Evolutionary conservation across 805 yeast species (phyloP), one percentile per base, ranked within the genome.

Genomic region (Ogataea minuta): DNA sequence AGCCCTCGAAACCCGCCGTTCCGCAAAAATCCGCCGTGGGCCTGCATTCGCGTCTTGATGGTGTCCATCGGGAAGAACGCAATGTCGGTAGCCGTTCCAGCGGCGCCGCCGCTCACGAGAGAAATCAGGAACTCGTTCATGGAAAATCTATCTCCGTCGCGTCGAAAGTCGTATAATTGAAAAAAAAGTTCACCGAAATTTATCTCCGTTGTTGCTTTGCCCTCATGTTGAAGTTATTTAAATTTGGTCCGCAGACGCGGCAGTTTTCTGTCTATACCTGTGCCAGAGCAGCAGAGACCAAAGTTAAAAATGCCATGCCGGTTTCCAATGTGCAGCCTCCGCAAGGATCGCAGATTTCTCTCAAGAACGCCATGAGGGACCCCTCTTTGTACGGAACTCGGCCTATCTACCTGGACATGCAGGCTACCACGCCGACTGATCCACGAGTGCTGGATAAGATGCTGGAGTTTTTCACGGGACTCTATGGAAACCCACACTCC

Each of bases 341-440:
- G 1, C 57, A 56, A 16, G 79, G 80, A 4, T 69, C 76, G 9
- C n/a, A 64, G 19, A 52, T 76, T 28, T 54, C 71, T 3, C 57
- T 77, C 43, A 66, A 66, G 46, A 67, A 58, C 34, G 72, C 76
- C 27, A 46, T 39, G 17, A 62, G 79, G 44, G 77, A 72, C 52
- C 68, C 64, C 31, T 65, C 58, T 3, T n/a, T 45, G 32, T 63
- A 46, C 53, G 95, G 93, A 36, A 71, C 84, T 8, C 76, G 97
- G 53, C 99, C 99, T 8, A 93, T 93, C 47, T 93, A 93, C 64
- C 68, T 93, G 56, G 99, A 93, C 57, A 90, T 90, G 76, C 99
- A 93, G 67, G 98, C 99, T 21, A 93, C 99, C 0, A 91, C 99
- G 0, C 99, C 98, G 19, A 85, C 93, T 1, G 99, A 93, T 60